Conservation (phyloP, 1,284 basidiomycete species). For the Anthracocystis panici-leucophaei region DNA sequence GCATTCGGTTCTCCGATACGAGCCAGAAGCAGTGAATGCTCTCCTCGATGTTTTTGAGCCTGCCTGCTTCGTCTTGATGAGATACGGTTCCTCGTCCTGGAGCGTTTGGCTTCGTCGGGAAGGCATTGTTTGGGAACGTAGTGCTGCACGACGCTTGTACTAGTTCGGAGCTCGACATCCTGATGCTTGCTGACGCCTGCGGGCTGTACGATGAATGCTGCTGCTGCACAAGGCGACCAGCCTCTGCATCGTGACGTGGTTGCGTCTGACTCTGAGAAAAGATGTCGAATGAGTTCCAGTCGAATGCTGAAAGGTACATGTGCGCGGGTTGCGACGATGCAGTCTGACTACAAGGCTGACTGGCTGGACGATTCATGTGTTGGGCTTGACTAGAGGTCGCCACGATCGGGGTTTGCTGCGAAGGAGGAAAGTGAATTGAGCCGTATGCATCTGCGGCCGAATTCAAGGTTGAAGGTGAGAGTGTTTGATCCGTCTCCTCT, state of each 20-base stretch:
- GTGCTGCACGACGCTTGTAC: not conserved
- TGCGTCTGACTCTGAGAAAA: not conserved
- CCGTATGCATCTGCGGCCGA: not conserved
- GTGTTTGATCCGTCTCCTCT: not conserved
- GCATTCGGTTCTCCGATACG: conserved; percentile 24
- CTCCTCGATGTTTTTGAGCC: conserved; percentile 22
- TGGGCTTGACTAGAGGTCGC: not conserved
- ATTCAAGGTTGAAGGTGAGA: not conserved
- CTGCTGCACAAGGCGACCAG: conserved; percentile 4
- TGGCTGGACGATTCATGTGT: not conserved
- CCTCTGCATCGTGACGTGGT: not conserved
- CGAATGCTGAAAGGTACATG: not conserved
- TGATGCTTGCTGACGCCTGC: not conserved
- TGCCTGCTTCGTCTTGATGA: not conserved
- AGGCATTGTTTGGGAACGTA: not conserved
- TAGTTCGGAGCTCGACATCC: not conserved
- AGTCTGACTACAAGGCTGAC: not conserved
- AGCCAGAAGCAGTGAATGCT: conserved; percentile 33
- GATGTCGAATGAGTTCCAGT: not conserved
- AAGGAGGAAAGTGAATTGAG: not conserved
- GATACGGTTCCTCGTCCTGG: not conserved
- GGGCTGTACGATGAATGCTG: not conserved
- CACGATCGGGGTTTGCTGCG: not conserved
- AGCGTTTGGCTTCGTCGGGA: not conserved
- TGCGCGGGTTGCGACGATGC: conserved; percentile 2